Conservation (phyloP, 2,329 filamentous ascomycete genomes). For the Stromatinia cepivora region DNA sequence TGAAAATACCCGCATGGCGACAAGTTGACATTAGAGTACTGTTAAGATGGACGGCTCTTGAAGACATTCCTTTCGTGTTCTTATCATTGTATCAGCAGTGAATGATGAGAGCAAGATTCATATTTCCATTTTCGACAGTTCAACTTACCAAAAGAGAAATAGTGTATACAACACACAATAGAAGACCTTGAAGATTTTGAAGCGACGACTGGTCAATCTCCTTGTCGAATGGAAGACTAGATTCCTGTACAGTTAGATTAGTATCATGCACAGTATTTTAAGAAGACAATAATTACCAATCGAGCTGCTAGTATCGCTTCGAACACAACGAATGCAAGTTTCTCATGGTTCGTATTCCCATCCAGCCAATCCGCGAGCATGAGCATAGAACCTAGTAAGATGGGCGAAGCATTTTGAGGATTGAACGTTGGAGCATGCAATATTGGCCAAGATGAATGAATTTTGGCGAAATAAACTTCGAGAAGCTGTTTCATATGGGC, state of each 20-base stretch:
- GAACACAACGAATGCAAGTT: constrained; percentile 12
- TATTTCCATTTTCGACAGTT: too few species aligned
- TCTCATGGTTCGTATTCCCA: neutral
- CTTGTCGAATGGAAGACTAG: neutral
- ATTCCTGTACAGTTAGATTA: neutral
- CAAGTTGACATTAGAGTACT: constrained; percentile 9
- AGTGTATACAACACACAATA: constrained; percentile 15
- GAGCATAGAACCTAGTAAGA: constrained; percentile 15
- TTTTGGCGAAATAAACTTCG: neutral
- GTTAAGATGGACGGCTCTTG: constrained; percentile 15
- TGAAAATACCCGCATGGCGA: constrained; percentile 14
- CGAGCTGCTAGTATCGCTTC: constrained; percentile 12
- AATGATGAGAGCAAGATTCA: neutral
- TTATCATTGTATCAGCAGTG: neutral
- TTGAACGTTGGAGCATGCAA: constrained; percentile 15
- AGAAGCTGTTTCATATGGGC: neutral
- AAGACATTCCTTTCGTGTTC: constrained; percentile 2
- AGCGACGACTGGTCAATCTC: constrained; percentile 10
- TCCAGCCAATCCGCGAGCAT: constrained; percentile 11
- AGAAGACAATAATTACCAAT: neutral
- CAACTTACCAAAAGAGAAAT: constrained; percentile 9
- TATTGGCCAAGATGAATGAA: constrained; percentile 16
- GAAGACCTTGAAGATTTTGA: constrained; percentile 12
- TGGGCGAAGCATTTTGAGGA: neutral
- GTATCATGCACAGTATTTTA: neutral